Evolutionary conservation across 352 stramenopile genomes (phyloP).

Genomic region (Phytophthora agathidicida): DNA sequence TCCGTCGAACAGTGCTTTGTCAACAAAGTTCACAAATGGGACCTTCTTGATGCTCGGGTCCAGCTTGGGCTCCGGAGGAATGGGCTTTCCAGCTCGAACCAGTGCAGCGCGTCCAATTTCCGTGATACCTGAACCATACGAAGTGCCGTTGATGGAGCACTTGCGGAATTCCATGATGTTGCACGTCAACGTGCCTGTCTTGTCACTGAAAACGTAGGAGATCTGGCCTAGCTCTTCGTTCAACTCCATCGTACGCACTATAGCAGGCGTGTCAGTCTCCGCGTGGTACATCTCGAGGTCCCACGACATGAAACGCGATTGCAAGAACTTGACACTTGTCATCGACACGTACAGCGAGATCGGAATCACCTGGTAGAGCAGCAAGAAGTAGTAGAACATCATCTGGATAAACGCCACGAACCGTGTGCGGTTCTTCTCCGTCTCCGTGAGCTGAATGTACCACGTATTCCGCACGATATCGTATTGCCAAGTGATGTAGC

Average conservation of each 20-base stretch:
- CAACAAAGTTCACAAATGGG: constrained; percentile 83
- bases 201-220: constrained; percentile 91
- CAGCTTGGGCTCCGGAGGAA: constrained; percentile 66
- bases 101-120: constrained; percentile 79
- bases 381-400: constrained; percentile 93
- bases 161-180: constrained; percentile 97
- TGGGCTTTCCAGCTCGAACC: constrained; percentile 60
- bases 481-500: constrained; percentile 82
- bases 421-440: constrained; percentile 43
- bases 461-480: constrained; percentile 75
- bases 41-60: constrained; percentile 57
- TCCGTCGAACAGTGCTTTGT: constrained; percentile 64
- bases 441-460: constrained; percentile 65
- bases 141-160: constrained; percentile 91
- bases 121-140: constrained; percentile 90
- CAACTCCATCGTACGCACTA: constrained; percentile 87
- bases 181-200: constrained; percentile 93
- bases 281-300: constrained; percentile 91
- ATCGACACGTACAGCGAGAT: constrained; percentile 95
- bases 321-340: constrained; percentile 89
- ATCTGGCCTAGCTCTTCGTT: constrained; percentile 94
- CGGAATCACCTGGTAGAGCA: constrained; percentile 92
- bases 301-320: constrained; percentile 88
- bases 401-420: constrained; percentile 83
- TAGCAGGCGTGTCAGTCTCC: constrained; percentile 90